Conservation (phyloP, 2,329 filamentous ascomycete species). For the Xylariaceae sp. region DNA sequence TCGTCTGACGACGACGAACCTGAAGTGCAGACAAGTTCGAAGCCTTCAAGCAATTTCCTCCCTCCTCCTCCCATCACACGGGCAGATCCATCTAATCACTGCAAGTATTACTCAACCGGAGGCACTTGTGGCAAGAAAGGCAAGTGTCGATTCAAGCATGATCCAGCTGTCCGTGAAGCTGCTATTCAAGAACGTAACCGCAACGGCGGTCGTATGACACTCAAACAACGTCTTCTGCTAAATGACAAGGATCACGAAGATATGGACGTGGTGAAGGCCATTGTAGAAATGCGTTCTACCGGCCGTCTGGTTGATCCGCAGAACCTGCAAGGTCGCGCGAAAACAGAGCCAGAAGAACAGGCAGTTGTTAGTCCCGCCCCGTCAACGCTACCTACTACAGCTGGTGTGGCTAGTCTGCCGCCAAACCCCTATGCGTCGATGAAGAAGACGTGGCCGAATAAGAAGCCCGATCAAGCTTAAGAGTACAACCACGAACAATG, state of each 20-base stretch:
- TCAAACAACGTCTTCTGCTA: constrained; percentile 59
- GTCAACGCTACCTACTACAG: constrained; percentile 28
- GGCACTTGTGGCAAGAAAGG: constrained; percentile 66
- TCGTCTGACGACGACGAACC: constrained; percentile 55
- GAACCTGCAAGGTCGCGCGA: constrained; percentile 27
- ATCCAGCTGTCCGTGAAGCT: constrained; percentile 57
- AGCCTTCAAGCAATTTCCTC: constrained; percentile 32
- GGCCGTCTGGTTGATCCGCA: constrained; percentile 43
- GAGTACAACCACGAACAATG: constrained; percentile 35
- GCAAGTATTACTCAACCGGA: constrained; percentile 66
- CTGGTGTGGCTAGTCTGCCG: constrained; percentile 29
- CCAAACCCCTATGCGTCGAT: constrained; percentile 34
- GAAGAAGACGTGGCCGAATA: constrained; percentile 12
- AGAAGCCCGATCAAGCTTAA: constrained; percentile 23
- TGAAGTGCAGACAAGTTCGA: constrained; percentile 51
- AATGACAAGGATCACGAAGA: constrained; percentile 67
- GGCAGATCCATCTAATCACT: constrained; percentile 59
- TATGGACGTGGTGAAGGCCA: constrained; percentile 58
- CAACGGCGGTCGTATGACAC: constrained; percentile 61
- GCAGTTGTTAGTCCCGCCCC: constrained; percentile 12
- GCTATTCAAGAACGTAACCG: constrained; percentile 59
- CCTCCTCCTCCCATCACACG: constrained; percentile 46
- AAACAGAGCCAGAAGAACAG: constrained; percentile 30
- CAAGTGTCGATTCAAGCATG: constrained; percentile 70
- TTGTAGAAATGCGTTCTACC: constrained; percentile 59